A percentile compares a stretch with the other conserved stretches of the same genome.
Conservation (phyloP, 163 green algal genomes). For the Prototheca stagnorum region DNA sequence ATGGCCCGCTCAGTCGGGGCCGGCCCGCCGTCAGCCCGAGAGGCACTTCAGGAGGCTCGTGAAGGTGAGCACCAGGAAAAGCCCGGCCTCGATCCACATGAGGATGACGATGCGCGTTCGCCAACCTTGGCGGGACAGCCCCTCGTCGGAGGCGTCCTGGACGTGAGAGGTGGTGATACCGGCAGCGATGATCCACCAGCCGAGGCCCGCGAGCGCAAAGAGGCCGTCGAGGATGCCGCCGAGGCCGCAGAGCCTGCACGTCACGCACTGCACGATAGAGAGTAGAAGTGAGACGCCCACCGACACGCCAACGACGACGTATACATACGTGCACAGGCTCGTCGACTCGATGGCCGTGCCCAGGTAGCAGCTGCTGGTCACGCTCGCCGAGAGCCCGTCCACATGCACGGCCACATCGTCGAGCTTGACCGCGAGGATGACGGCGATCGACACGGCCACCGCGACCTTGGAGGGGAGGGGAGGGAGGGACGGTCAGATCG, state of each 20-base stretch:
- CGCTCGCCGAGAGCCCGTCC: background rate
- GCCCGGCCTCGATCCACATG: too few relatives aligned
- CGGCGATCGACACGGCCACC: background rate
- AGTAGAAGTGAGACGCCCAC: background rate
- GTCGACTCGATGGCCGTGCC: background rate
- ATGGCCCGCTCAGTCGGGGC: too few relatives aligned
- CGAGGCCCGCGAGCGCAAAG: background rate
- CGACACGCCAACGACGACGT: background rate
- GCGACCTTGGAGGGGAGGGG: too few relatives aligned
- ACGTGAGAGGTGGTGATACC: background rate
- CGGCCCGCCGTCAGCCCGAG: too few relatives aligned
- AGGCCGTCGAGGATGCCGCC: slow-evolving; percentile 1
- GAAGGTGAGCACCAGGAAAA: too few relatives aligned
- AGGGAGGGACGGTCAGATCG: too few relatives aligned
- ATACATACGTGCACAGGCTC: background rate
- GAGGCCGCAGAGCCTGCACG: background rate
- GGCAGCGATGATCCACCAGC: slow-evolving; percentile 1
- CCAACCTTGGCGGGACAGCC: too few relatives aligned
- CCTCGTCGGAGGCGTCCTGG: background rate
- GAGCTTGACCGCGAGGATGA: background rate
- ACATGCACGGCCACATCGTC: background rate
- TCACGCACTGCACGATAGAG: slow-evolving; percentile 1
- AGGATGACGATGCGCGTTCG: too few relatives aligned
- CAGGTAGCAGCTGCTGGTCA: background rate
- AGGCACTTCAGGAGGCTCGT: too few relatives aligned